Conservation (phyloP, 306 rosid genomes). For the Vigna unguiculata region DNA sequence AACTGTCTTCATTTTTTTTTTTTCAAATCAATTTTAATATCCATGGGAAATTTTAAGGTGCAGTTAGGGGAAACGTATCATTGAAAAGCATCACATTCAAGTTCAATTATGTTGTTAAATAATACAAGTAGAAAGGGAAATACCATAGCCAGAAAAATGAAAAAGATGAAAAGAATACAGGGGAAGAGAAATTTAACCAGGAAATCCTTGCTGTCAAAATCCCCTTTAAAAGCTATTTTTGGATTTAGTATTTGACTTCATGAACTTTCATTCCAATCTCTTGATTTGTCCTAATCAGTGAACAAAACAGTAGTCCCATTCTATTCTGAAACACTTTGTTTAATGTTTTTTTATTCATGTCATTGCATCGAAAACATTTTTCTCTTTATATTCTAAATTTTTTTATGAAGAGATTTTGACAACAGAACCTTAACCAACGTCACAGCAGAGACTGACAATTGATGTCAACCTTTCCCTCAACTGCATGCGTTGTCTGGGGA, state of each 20-base stretch:
- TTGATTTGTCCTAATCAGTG: constrained; percentile 17
- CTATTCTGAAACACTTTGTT: background rate
- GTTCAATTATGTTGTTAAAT: constrained; percentile 21
- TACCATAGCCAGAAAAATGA: background rate
- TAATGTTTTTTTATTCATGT: constrained; percentile 11
- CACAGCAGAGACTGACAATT: background rate
- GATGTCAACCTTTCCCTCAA: constrained; percentile 18
- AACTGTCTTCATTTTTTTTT: background rate
- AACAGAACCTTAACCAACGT: constrained; percentile 24
- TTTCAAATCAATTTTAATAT: background rate
- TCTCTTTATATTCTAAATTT: background rate
- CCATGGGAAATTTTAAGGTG: constrained; percentile 33
- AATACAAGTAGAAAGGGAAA: constrained; percentile 16
- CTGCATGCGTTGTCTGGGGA: background rate
- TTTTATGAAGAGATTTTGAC: background rate
- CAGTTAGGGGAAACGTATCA: constrained; percentile 22
- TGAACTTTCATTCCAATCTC: constrained; percentile 3
- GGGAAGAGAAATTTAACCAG: constrained; percentile 5
- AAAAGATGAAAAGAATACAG: background rate
- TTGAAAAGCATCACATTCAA: constrained; percentile 33
- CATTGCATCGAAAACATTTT: too few relatives aligned
- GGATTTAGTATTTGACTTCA: constrained; percentile 14
- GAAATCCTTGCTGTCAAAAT: constrained; percentile 3
- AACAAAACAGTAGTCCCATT: constrained; percentile 24
- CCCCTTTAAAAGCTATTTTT: background rate